These are phyloP conservation scores for Aspergillus floridensis DNA, from an alignment of 2,329 filamentous ascomycete species.

Conservation along the genomic window DNA sequence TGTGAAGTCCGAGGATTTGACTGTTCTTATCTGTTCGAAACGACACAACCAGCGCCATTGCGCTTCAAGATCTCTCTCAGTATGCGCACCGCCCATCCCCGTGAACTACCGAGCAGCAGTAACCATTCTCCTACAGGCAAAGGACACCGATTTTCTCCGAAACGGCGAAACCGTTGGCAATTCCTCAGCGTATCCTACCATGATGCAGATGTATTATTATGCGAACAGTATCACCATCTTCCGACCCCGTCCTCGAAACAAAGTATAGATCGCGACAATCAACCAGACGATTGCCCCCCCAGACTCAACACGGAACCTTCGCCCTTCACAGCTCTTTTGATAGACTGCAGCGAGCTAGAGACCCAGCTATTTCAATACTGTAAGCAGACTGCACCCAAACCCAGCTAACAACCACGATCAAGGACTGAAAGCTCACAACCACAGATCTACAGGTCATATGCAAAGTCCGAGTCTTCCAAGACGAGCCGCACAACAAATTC, in stretches of 20 bases:
- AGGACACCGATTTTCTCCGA: neutral
- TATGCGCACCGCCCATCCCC: neutral
- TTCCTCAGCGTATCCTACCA: neutral
- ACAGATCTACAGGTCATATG: constrained; percentile 1
- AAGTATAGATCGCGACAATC: neutral
- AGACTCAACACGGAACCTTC: neutral
- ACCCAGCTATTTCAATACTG: constrained; percentile 2
- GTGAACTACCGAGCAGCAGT: neutral
- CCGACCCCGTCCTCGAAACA: neutral
- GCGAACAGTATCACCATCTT: neutral
- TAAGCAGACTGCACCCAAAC: neutral
- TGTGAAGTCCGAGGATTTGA: neutral
- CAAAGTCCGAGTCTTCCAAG: neutral
- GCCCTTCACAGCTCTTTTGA: neutral
- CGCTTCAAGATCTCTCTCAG: neutral
- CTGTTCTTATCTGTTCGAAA: constrained; percentile 2
- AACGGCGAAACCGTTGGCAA: neutral
- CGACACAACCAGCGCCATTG: neutral
- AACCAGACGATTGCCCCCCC: neutral
- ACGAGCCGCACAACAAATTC: neutral
- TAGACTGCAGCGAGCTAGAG: neutral
- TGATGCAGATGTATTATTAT: neutral
- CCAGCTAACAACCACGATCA: neutral
- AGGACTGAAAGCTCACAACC: neutral
- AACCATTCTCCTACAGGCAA: neutral